A percentile compares a stretch with the other conserved stretches of the same genome.
Evolutionary conservation across 768 basidiomycete species (phyloP).

Genomic region (Panus rudis): DNA sequence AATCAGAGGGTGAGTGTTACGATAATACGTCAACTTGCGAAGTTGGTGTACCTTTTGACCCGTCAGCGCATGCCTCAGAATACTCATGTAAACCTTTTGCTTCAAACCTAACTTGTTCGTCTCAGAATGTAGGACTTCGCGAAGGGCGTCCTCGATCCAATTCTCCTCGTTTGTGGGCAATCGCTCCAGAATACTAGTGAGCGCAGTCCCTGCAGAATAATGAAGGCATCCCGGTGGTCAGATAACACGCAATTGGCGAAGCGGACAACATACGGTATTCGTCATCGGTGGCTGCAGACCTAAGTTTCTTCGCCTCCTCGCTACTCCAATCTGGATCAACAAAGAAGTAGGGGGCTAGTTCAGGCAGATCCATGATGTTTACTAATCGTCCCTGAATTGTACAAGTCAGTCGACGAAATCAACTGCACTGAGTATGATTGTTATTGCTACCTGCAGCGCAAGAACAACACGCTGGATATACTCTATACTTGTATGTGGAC

Average conservation of each 20-base stretch:
- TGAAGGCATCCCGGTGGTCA: background rate
- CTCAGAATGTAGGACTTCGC: conserved; percentile 36
- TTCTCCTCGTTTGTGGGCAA: conserved; percentile 22
- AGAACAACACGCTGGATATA: conserved; percentile 61
- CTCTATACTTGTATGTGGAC: conserved; percentile 39
- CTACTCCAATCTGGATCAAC: conserved; percentile 52
- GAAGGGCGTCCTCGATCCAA: conserved; percentile 35
- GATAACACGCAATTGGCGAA: background rate
- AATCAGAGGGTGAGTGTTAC: background rate
- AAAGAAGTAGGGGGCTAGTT: conserved; percentile 73
- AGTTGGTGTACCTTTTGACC: conserved; percentile 62
- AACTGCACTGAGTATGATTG: background rate
- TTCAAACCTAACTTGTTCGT: conserved; percentile 33
- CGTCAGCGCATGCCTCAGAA: conserved; percentile 70
- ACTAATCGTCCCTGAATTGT: conserved; percentile 53
- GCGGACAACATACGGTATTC: conserved; percentile 37
- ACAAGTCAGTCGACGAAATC: background rate
- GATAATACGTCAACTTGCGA: background rate
- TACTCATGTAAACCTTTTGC: conserved; percentile 58
- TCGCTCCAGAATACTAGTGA: conserved; percentile 25
- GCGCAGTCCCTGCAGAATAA: conserved; percentile 9
- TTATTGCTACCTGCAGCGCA: conserved; percentile 43
- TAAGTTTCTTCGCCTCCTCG: conserved; percentile 45
- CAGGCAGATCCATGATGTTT: conserved; percentile 66
- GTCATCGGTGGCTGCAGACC: too few relatives aligned